Percentiles rank a stretch among this genome's conserved stretches.
Conservation (phyloP, 1,284 basidiomycete species). For the Cryptococcus depauperatus region DNA sequence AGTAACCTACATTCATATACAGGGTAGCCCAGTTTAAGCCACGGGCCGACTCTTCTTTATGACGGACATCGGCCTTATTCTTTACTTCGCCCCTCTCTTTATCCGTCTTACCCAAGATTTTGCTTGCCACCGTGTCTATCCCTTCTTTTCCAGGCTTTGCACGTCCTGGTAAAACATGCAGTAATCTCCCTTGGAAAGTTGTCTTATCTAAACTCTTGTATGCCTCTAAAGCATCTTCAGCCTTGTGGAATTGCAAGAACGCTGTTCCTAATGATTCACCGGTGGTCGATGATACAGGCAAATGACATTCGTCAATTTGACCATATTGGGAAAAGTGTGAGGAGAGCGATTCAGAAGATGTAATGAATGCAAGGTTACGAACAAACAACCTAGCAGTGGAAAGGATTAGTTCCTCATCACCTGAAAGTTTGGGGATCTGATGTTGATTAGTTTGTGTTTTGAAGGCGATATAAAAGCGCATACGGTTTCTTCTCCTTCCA, state of each 20-base stretch:
- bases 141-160: slow-evolving; percentile 55
- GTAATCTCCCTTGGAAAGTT: slow-evolving; percentile 82
- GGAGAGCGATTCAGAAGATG: slow-evolving; percentile 63
- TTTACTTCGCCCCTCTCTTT: slow-evolving; percentile 62
- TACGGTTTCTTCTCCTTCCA: slow-evolving; percentile 17
- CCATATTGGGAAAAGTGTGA: slow-evolving; percentile 67
- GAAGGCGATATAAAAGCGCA: slow-evolving; percentile 6
- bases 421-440: slow-evolving; percentile 18
- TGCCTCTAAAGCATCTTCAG: slow-evolving; percentile 64
- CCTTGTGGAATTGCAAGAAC: slow-evolving; percentile 66
- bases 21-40: slow-evolving; percentile 95
- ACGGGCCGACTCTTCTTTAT: slow-evolving; percentile 64
- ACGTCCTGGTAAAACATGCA: slow-evolving; percentile 75
- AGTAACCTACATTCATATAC: slow-evolving; percentile 88
- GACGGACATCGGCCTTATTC: slow-evolving; percentile 54
- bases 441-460: not conserved
- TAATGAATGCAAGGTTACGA: slow-evolving; percentile 81
- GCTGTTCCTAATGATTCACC: slow-evolving; percentile 67
- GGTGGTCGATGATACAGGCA: slow-evolving; percentile 60
- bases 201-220: slow-evolving; percentile 71
- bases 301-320: slow-evolving; percentile 69
- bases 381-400: slow-evolving; percentile 77
- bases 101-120: slow-evolving; percentile 41
- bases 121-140: slow-evolving; percentile 37
- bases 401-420: slow-evolving; percentile 57